Evolutionary conservation across 352 stramenopile genomes (phyloP), one percentile per base, ranked within the genome.

Genomic region (Pythium chondricola): DNA sequence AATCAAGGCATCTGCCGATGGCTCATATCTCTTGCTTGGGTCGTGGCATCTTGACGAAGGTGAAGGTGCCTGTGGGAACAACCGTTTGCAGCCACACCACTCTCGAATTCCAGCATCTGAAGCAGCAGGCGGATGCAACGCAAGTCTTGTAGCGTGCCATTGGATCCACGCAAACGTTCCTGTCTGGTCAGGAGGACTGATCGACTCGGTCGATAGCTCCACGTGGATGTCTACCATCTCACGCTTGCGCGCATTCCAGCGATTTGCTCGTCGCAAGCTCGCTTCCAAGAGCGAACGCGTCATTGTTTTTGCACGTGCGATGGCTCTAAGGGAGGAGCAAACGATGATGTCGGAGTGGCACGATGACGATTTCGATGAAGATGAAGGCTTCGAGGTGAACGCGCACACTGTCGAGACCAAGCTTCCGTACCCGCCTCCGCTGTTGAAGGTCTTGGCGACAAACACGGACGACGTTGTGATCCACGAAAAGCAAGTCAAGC

Each of bases 11-110:
- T 52, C 39, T 24, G 52, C 26, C 56, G 25, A 29, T 31, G 49
- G n/a, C 37, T 38, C n/a, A 10, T 26, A 25, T 29, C 17, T 59
- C 22, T 36, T 77, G 30, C 57, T 87, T 18, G 74, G 67, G 14
- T 39, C 90, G 8, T 93, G 81, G 81, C 81, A 88, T 61, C 46
- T 88, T 20, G 73, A 76, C 8, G 81, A 93, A 74, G 79, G 77
- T 8, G 78, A 89, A 65, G 78, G 74, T 2, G 71, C 86, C 11
- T 80, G 61, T 48, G 71, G 60, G 32, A 79, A 76, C 22, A 77
- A 87, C 61, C 61, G 48, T 31, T 61, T 55, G 11, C 43, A 25
- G 21, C 27, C 32, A 40, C 18, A 6, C 8, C 16, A 41, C 6
- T 8, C 31, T 20, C 14, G 43, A 26, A 48, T 13, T 13, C 29